Evolutionary conservation across 129 eudicot species (phyloP), one percentile per base, ranked within the genome.

Genomic region (Erigeron canadensis): DNA sequence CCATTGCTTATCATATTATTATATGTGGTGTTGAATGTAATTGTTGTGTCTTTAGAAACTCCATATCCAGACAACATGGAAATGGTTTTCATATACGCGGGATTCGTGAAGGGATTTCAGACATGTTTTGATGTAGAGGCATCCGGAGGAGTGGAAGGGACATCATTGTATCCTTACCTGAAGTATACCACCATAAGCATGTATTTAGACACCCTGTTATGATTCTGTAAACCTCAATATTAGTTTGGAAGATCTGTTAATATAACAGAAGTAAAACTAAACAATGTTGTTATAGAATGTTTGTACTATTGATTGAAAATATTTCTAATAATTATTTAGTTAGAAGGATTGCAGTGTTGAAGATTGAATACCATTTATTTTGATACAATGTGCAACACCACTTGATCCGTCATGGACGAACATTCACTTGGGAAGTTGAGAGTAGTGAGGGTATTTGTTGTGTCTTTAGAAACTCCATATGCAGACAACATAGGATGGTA

Each of bases 91-190:
- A 86, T 89, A 81, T 85, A 86, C 65, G 84, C 91, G 2, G 85
- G 80, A 39, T 92, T 92, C 70, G 96, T 92, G 21, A 92, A 92
- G 71, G 98, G 98, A 3, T 88, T 89, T 77, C 96, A 89, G 53
- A 89, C 89, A 18, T 85, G 83, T 72, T 89, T 86, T 40, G 88
- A 89, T 55, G 87, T 85, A 39, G 84, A 90, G 68, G 65, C 85
- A 47, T 60, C 80, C 19, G 83, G 85, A 28, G 97, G 96, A 18
- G 87, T 85, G 46, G 98, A 92, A 63, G 98, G 98, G 66, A 65
- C 95, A 10, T 61, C 73, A 69, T 68, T 87, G 68, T 92, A 89
- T 81, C 96, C 98, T 5, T 74, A 85, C 18, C 54, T 92, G 50
- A 83, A 75, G 63, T 92, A 89, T 80, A 89, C 91, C 65, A 89